A percentile compares a stretch with the other conserved stretches of the same genome.
Evolutionary conservation across 2,329 filamentous ascomycete species (phyloP).

Genomic region (Thielaviopsis cerberus): DNA sequence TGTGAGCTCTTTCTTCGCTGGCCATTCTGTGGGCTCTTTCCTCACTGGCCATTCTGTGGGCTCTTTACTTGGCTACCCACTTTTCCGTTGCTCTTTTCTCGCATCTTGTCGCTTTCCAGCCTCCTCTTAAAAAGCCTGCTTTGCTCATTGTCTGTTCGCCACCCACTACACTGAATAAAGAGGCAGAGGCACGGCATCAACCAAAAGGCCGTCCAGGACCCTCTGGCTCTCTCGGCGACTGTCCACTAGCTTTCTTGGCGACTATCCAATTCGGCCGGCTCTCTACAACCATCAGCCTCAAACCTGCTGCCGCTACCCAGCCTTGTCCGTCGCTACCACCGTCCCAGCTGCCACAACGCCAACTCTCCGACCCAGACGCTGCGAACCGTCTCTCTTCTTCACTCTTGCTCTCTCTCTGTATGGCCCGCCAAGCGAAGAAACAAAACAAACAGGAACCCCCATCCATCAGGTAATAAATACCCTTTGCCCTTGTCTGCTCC

Average conservation of each 20-base stretch:
- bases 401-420: no score
- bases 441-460: background rate
- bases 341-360: no score
- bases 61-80: background rate
- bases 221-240: no score
- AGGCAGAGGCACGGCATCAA: background rate
- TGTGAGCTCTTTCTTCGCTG: background rate
- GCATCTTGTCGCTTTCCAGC: background rate
- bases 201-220: no score
- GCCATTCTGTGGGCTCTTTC: background rate
- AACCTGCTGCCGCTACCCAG: no score
- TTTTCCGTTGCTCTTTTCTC: background rate
- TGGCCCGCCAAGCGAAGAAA: background rate
- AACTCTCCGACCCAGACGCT: no score
- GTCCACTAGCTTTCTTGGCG: no score
- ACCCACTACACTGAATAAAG: background rate
- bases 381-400: no score
- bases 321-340: no score
- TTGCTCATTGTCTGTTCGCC: background rate
- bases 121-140: background rate
- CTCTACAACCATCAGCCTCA: no score
- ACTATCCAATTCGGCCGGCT: no score
- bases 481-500: background rate
- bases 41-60: background rate
- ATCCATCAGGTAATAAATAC: background rate